Evolutionary conservation across 2,329 filamentous ascomycete genomes (phyloP).

Genomic region (Microascus cirrosus): DNA sequence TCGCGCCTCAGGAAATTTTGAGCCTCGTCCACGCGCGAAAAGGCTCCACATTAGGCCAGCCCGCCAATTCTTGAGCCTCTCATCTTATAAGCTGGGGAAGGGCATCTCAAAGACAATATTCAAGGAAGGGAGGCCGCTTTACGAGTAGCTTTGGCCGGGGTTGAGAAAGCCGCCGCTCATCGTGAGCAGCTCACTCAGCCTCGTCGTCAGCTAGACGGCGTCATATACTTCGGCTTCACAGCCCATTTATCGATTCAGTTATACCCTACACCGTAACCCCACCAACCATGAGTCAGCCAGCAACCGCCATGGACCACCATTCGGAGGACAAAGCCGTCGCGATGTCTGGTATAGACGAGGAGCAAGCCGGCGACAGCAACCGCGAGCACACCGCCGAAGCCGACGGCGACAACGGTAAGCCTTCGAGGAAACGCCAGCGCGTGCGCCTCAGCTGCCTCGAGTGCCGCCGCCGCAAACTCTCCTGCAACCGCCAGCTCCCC

Average conservation of each 20-base stretch:
- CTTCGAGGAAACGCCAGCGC: slow-evolving; percentile 40
- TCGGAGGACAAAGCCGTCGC: neutral
- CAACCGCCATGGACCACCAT: neutral
- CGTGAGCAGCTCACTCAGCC: neutral
- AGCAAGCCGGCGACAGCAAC: neutral
- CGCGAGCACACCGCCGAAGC: neutral
- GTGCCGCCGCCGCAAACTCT: slow-evolving; percentile 49
- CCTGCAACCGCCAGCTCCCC: slow-evolving; percentile 49
- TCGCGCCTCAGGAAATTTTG: neutral
- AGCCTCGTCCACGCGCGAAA: neutral
- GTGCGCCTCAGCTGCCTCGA: slow-evolving; percentile 49
- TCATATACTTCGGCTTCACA: neutral
- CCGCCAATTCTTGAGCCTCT: neutral
- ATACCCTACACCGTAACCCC: neutral
- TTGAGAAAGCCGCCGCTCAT: neutral
- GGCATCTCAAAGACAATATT: neutral
- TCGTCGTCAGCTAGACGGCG: neutral
- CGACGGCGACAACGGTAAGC: neutral
- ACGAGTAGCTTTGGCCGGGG: neutral
- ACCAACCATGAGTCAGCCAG: neutral
- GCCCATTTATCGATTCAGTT: neutral
- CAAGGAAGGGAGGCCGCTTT: neutral
- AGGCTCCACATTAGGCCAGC: neutral
- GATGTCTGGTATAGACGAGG: neutral
- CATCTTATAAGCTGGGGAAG: neutral